Base-by-base conservation (phyloP, 176 grass and related monocot genomes). In the Themeda triandra region DNA sequence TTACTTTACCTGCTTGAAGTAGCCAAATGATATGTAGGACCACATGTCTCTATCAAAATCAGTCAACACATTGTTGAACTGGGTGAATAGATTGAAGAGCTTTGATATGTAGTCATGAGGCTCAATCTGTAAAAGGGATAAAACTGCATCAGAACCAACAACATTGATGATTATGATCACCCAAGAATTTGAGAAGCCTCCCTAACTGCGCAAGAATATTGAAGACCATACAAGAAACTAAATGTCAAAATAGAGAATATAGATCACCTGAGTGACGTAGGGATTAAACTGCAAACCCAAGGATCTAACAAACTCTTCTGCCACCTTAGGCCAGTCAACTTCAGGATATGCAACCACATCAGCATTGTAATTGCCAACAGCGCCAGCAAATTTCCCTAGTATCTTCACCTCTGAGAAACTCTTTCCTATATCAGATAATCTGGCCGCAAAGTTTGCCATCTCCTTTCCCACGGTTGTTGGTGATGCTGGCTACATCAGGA, bases 361-460 rank as follows among this genome's bases (percentile, higher is more conserved):
- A 85, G 96, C 96, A 86, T 96, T 99, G 78, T 99, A 99, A 77
- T 99, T 99, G 86, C 96, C 96, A 83, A 99, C 91, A 68, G 96
- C 96, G 11, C 96, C 96, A 77, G 96, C 86, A 64, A 62, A 62
- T 27, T 62, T 62, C 58, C 58, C 58, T 25, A 62, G 58, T 62
- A 62, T 62, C n/a, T 62, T 62, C 58, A 62, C 58, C 58, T 92
- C 88, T 6, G 69, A 80, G 69, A 96, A 87, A 79, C 85, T 69
- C 75, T 89, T 84, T 69, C 89, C 88, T 66, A 87, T 78, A 76
- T 91, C 87, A 87, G 76, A 89, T 44, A 96, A 83, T 86, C 91
- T 99, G 73, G 76, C 84, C 41, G 75, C 91, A 87, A 96, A 96
- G 84, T 96, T 99, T 48, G 93, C 93, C 97, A 99, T 96, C 87